Conservation (phyloP, 2,329 filamentous ascomycete species). For the Fusarium incarnatum region DNA sequence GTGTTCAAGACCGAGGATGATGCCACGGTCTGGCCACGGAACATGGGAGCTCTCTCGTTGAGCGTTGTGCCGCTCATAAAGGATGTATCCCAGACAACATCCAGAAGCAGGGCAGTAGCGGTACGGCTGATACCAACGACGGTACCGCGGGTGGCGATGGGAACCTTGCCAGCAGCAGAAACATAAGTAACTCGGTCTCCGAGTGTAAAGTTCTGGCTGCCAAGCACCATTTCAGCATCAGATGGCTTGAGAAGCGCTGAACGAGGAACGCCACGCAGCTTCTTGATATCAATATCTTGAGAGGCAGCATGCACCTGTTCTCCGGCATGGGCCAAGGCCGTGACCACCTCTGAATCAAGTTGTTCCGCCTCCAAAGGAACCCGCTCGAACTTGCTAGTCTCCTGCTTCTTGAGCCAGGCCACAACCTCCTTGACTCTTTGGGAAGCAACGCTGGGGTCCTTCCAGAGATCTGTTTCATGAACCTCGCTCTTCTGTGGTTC, state of each 20-base stretch:
- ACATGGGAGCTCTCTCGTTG: constrained; percentile 88
- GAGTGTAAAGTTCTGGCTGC: constrained; percentile 83
- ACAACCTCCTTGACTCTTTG: constrained; percentile 92
- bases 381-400: constrained; percentile 91
- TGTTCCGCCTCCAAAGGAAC: constrained; percentile 98
- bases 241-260: constrained; percentile 90
- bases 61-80: constrained; percentile 98
- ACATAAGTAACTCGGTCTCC: constrained; percentile 95
- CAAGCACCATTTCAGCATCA: constrained; percentile 93
- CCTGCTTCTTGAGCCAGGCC: constrained; percentile 90
- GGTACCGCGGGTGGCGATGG: constrained; percentile 90
- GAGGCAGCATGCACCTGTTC: constrained; percentile 69
- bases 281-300: constrained; percentile 70
- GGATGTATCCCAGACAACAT: constrained; percentile 91
- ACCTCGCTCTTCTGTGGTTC: constrained; percentile 90
- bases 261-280: constrained; percentile 83
- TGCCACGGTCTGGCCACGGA: constrained; percentile 92
- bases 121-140: constrained; percentile 96
- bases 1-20: constrained; percentile 91
- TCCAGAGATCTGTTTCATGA: constrained; percentile 87
- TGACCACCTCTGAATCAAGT: constrained; percentile 90
- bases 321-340: constrained; percentile 80
- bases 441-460: constrained; percentile 75
- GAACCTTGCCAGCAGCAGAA: constrained; percentile 91
- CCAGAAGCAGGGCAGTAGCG: constrained; percentile 82